These are phyloP conservation scores for Primulina eburnea DNA, from an alignment of 257 asterid genomes.

Conservation along the genomic window DNA sequence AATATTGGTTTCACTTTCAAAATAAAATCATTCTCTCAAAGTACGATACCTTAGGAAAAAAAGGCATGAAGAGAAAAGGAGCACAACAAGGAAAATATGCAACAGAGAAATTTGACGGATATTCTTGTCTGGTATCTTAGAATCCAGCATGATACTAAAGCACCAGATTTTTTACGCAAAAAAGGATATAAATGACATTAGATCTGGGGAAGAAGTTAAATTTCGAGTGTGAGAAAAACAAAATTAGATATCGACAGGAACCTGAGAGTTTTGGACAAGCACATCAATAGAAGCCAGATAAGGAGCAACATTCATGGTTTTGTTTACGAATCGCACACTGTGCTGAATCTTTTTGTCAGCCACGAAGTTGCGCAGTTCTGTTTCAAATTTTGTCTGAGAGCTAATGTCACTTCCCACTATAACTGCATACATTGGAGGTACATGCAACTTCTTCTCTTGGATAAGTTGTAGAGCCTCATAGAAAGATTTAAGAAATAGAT, in stretches of 20 bases:
- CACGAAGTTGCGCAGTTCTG: slow-evolving; percentile 75
- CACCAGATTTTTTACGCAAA: background rate
- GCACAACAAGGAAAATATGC: background rate
- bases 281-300: slow-evolving; percentile 84
- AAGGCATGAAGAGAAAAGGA: background rate
- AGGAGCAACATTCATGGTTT: slow-evolving; percentile 86
- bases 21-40: background rate
- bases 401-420: slow-evolving; percentile 90
- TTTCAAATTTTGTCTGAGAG: slow-evolving; percentile 79
- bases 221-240: slow-evolving; percentile 1
- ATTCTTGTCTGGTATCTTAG: background rate
- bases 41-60: background rate
- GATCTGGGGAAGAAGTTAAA: slow-evolving; percentile 3
- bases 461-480: slow-evolving; percentile 68
- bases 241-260: slow-evolving; percentile 22
- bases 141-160: background rate
- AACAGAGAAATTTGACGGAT: background rate
- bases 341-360: slow-evolving; percentile 59
- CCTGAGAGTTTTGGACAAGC: slow-evolving; percentile 99
- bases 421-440: slow-evolving; percentile 72
- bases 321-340: slow-evolving; percentile 80
- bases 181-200: slow-evolving; percentile 7
- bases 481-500: slow-evolving; percentile 79
- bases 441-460: slow-evolving; percentile 58
- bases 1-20: slow-evolving; percentile 4